Percentiles rank a stretch among this genome's conserved stretches.
Evolutionary conservation across 176 grass and related monocot genomes (phyloP).

Genomic region (Stipa capillata): DNA sequence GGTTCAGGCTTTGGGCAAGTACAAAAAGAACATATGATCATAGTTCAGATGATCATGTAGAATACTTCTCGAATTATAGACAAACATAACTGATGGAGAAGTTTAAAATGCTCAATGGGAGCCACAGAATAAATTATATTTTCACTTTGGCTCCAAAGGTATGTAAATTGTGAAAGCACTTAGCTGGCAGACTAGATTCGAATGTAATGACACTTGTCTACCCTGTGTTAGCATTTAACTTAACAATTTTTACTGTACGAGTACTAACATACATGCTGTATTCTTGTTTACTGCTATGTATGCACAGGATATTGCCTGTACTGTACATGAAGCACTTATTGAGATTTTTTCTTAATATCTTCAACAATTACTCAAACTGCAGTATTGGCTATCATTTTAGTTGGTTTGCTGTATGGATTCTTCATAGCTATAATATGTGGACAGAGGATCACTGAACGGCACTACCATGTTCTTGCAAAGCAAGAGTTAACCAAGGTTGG

Average conservation of each 20-base stretch:
- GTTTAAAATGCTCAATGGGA: not conserved
- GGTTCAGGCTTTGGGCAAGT: not conserved
- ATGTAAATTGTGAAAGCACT: not conserved
- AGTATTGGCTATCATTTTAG: conserved; percentile 91
- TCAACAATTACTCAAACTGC: conserved; percentile 35
- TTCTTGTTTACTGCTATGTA: not conserved
- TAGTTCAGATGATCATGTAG: not conserved
- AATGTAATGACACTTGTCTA: not conserved
- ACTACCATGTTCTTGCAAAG: conserved; percentile 96
- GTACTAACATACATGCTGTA: not conserved
- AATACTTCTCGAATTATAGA: not conserved
- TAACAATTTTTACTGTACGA: not conserved
- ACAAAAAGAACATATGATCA: not conserved
- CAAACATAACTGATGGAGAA: not conserved
- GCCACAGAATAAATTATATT: not conserved
- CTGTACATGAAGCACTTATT: conserved; percentile 3
- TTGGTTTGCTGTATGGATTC: conserved; percentile 97
- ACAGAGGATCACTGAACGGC: conserved; percentile 88
- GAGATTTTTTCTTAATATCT: not conserved
- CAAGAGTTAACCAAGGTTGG: conserved; percentile 95
- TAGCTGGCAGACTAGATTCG: not conserved
- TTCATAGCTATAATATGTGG: conserved; percentile 99
- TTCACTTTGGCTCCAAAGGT: not conserved
- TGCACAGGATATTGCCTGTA: not conserved
- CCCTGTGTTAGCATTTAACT: not conserved